Evolutionary conservation across 768 basidiomycete genomes (phyloP), one percentile per base, ranked within the genome.

Genomic region (Lyophyllum shimeji): DNA sequence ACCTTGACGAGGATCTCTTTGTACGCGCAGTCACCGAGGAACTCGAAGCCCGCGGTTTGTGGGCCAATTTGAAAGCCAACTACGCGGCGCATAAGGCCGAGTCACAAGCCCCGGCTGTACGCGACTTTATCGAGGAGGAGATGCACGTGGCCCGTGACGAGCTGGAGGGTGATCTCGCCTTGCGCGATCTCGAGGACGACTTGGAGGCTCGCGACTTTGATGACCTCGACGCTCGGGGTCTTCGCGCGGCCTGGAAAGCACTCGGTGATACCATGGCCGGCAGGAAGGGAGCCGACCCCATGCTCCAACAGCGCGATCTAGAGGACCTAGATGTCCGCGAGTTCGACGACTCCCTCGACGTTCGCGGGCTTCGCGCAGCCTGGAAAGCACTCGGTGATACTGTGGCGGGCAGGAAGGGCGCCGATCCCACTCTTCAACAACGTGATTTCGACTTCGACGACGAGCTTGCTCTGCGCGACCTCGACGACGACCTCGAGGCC

Each of bases 1-100:
- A 58, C 39, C 18, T 58, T 51, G 55, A 56, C 6, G 48, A 56
- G 12, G 39, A 52, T 17, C 45, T 50, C 8, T 46, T 56, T 31
- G 21, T n/a, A 12, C 55, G 55, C 23, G 29, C 55, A 2, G 15
- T 53, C 1, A 7, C 46, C 3, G 52, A 46, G 15, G 31, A 53
- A 23, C 18, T 47, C 43, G 52, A 34, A 2, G 43, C 46, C 23
- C 43, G 44, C 12, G 34, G 31, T 44, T 40, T 42, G 34, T 29
- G 12, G 3, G 6, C 18, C 53, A 46, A 48, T 7, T 17, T 34
- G 34, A 29, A 29, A 11, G 40, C 37, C 27, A 15, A 47, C 31
- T 54, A 34, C 45, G 5, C 27, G 15, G 20, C 31, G 2, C 39
- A 45, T 23, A 18, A 40, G 9, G 39, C 2, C 8, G 17, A 40